Evolutionary conservation across 495 filamentous ascomycete genomes (phyloP).

Genomic region (Hypomontagnella submonticulosa): DNA sequence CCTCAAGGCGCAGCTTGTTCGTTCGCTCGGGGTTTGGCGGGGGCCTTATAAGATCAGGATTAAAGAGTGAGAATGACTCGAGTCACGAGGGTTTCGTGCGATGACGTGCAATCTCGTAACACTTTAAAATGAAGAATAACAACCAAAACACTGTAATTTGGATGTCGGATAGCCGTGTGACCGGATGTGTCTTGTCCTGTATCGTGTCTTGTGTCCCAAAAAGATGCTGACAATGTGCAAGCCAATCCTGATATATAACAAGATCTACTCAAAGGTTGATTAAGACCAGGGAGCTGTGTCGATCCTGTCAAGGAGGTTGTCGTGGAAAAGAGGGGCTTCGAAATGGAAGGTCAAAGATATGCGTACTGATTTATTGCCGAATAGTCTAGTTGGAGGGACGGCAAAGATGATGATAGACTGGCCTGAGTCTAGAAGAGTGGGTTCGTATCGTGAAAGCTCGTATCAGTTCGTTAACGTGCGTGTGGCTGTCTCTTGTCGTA

Average conservation of each 20-base stretch:
- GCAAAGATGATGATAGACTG: constrained; percentile 37
- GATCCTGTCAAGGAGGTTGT: constrained; percentile 43
- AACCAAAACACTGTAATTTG: constrained; percentile 31
- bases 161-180: constrained; percentile 37
- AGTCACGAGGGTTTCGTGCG: constrained; percentile 34
- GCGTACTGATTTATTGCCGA: constrained; percentile 41
- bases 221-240: constrained; percentile 19
- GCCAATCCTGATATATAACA: constrained; percentile 43
- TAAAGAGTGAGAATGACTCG: constrained; percentile 13
- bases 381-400: constrained; percentile 28
- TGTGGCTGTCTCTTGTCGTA: constrained; percentile 39
- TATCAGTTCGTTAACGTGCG: constrained; percentile 39
- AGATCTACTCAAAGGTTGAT: constrained; percentile 42
- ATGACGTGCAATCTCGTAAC: constrained; percentile 36
- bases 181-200: constrained; percentile 34
- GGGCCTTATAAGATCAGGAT: constrained; percentile 27
- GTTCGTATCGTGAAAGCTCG: constrained; percentile 43
- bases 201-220: constrained; percentile 39
- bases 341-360: constrained; percentile 35
- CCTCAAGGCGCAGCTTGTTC: constrained; percentile 36
- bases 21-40: constrained; percentile 14
- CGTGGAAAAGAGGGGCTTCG: constrained; percentile 40
- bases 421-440: constrained; percentile 40
- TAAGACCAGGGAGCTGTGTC: constrained; percentile 42
- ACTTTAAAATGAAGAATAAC: constrained; percentile 30